Conservation (phyloP, 495 filamentous ascomycete genomes). For the Stereocaulon alpinum region DNA sequence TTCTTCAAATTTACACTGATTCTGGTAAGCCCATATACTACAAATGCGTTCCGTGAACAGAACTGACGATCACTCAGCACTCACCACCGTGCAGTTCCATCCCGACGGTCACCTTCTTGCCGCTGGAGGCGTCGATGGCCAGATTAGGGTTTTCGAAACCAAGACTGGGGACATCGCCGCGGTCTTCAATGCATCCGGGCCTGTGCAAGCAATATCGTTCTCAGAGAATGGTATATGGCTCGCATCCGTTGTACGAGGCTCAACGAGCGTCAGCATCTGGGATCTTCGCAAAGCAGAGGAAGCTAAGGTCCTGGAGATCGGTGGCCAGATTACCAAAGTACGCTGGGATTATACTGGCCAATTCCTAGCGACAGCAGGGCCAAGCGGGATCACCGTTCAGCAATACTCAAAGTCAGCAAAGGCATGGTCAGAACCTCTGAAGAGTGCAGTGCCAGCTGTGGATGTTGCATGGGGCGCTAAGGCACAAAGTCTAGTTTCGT, state of each 20-base stretch:
- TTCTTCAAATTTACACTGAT: constrained; percentile 71
- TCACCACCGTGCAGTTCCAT: constrained; percentile 77
- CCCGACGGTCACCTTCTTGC: constrained; percentile 93
- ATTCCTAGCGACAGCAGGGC: constrained; percentile 74
- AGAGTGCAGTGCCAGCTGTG: constrained; percentile 60
- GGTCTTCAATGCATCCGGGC: constrained; percentile 53
- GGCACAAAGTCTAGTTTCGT: constrained; percentile 61
- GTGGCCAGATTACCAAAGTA: constrained; percentile 58
- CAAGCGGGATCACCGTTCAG: constrained; percentile 73
- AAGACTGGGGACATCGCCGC: constrained; percentile 61
- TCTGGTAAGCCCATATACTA: constrained; percentile 50
- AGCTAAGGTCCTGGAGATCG: constrained; percentile 73
- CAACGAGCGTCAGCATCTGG: constrained; percentile 71
- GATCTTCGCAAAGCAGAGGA: constrained; percentile 75
- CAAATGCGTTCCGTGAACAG: neutral
- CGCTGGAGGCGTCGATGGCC: constrained; percentile 61
- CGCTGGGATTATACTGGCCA: constrained; percentile 94
- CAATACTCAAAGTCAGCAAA: constrained; percentile 76
- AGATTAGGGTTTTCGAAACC: constrained; percentile 79
- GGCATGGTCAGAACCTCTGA: constrained; percentile 78
- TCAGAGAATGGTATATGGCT: constrained; percentile 98
- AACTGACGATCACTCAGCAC: constrained; percentile 44
- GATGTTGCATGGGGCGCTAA: constrained; percentile 66
- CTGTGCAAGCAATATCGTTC: constrained; percentile 68
- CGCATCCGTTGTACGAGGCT: constrained; percentile 61